A percentile compares a stretch with the other conserved stretches of the same genome.
phyloP scores from a whole-genome alignment of 176 grass and related monocot species.

The Lolium perenne region DNA sequence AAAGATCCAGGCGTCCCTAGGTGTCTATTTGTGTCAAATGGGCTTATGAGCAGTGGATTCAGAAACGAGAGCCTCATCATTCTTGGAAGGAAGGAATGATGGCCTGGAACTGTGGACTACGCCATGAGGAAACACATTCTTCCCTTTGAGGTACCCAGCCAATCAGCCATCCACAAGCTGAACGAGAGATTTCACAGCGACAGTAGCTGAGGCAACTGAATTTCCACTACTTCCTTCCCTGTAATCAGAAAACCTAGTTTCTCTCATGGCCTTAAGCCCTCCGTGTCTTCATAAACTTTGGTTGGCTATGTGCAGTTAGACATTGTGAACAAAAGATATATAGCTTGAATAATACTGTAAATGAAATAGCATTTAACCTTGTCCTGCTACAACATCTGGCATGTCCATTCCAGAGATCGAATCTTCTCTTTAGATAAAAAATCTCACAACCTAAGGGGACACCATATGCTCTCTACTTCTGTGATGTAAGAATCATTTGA shows the following conservation, averaged over 20 bases:
- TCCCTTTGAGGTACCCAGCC: neutral
- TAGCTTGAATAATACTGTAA: slow-evolving; percentile 25
- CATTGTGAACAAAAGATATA: slow-evolving; percentile 36
- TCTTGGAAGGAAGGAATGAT: slow-evolving; percentile 29
- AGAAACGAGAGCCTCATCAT: neutral
- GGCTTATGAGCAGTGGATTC: slow-evolving; percentile 7
- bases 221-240: neutral
- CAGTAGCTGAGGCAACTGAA: neutral
- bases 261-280: neutral
- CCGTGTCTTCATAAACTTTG: neutral
- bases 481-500: too few species aligned
- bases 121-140: slow-evolving; percentile 23
- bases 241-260: slow-evolving; percentile 38
- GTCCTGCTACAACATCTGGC: neutral
- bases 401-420: neutral
- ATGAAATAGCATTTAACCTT: slow-evolving; percentile 10
- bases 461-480: too few species aligned
- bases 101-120: neutral
- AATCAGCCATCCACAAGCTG: neutral
- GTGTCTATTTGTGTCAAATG: neutral
- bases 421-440: neutral
- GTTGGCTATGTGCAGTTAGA: slow-evolving; percentile 32
- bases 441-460: neutral
- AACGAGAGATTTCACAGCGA: neutral
- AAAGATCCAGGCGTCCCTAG: slow-evolving; percentile 41